A percentile compares a stretch with the other conserved stretches of the same genome.
Evolutionary conservation across 352 stramenopile genomes (phyloP).

Genomic region (Pythium phragmiticola): DNA sequence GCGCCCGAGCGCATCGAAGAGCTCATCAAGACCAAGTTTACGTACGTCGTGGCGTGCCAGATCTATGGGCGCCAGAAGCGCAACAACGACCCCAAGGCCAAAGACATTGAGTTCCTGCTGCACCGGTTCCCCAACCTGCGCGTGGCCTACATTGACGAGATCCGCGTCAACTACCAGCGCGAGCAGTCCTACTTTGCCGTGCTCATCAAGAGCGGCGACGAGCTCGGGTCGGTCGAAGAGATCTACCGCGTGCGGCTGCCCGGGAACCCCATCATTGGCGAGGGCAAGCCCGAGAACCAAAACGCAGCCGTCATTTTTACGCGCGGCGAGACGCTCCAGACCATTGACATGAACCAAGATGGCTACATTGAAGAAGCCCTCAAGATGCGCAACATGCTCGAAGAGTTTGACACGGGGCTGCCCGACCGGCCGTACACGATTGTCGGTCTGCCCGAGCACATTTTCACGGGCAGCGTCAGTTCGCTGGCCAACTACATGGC

Average conservation of each 20-base stretch:
- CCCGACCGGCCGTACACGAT: constrained; percentile 90
- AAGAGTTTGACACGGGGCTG: constrained; percentile 94
- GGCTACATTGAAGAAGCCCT: constrained; percentile 98
- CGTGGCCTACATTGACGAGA: constrained; percentile 98
- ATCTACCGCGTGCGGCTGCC: constrained; percentile 97
- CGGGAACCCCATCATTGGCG: constrained; percentile 97
- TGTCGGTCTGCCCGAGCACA: constrained; percentile 98
- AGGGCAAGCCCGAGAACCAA: constrained; percentile 99
- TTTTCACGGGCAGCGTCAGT: constrained; percentile 98
- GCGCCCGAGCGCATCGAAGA: constrained; percentile 92
- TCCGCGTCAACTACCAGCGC: constrained; percentile 94
- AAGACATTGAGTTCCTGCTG: constrained; percentile 98
- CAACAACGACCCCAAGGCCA: constrained; percentile 97
- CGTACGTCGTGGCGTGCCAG: constrained; percentile 98
- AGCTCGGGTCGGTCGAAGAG: constrained; percentile 77
- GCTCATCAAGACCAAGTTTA: constrained; percentile 98
- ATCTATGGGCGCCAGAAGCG: constrained; percentile 98
- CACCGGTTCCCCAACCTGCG: constrained; percentile 96
- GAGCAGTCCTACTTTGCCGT: constrained; percentile 97
- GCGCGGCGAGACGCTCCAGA: constrained; percentile 96
- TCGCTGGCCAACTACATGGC: constrained; percentile 99
- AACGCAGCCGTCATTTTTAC: constrained; percentile 99
- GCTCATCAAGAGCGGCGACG: constrained; percentile 93
- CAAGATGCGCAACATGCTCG: constrained; percentile 98
- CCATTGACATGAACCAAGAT: constrained; percentile 99